Percentiles rank a stretch among this genome's conserved stretches.
Evolutionary conservation across 768 basidiomycete genomes (phyloP).

Genomic region (Solioccasus polychromus): DNA sequence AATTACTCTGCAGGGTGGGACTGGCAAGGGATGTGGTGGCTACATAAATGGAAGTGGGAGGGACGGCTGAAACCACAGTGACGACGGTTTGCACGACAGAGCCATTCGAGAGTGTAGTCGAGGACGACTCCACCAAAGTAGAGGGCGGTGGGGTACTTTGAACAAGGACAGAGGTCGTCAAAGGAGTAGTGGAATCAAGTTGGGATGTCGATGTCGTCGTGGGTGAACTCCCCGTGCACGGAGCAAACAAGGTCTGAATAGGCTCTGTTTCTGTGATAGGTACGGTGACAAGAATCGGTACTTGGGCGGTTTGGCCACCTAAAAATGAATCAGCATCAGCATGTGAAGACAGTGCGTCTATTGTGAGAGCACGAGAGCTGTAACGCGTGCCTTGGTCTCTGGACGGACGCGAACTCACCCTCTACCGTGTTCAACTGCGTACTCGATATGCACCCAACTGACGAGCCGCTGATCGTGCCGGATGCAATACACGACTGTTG

Average conservation of each 20-base stretch:
- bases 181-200: constrained; percentile 7
- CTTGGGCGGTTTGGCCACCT: constrained; percentile 33
- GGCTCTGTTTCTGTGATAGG: constrained; percentile 29
- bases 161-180: constrained; percentile 26
- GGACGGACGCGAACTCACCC: too few species aligned
- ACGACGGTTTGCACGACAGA: constrained; percentile 34
- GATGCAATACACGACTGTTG: constrained; percentile 34
- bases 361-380: neutral
- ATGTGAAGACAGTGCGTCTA: too few species aligned
- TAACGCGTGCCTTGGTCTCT: too few species aligned
- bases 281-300: constrained; percentile 40
- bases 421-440: constrained; percentile 33
- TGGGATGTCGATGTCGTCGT: constrained; percentile 5
- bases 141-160: constrained; percentile 33
- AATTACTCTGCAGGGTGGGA: constrained; percentile 16
- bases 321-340: too few species aligned
- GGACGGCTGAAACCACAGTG: constrained; percentile 37
- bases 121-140: constrained; percentile 28
- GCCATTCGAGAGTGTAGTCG: constrained; percentile 42
- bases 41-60: constrained; percentile 31
- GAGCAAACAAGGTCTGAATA: constrained; percentile 41
- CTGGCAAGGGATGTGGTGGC: constrained; percentile 10
- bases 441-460: constrained; percentile 29
- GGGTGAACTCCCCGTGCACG: constrained; percentile 29
- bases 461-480: constrained; percentile 20